Percentiles rank a stretch among this genome's conserved stretches.
Conservation (phyloP, 768 basidiomycete genomes). For the Leccinum longicurvipes region DNA sequence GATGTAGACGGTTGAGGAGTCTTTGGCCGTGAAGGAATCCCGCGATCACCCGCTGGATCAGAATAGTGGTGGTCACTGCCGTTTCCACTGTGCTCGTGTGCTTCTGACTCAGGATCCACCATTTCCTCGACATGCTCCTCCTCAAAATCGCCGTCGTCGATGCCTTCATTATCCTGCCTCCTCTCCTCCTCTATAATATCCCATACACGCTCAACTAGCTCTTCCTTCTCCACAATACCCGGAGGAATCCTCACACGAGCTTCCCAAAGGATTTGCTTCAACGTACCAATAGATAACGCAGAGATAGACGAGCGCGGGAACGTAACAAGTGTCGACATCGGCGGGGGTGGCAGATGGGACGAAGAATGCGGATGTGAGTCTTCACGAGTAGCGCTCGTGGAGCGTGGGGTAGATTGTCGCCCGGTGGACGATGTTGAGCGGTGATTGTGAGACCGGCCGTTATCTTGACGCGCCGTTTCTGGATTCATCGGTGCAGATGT, state of each 20-base stretch:
- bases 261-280: conserved; percentile 77
- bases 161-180: conserved; percentile 46
- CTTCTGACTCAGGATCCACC: conserved; percentile 18
- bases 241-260: conserved; percentile 64
- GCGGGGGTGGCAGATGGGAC: conserved; percentile 40
- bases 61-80: conserved; percentile 5
- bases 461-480: conserved; percentile 2
- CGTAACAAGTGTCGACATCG: conserved; percentile 61
- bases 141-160: conserved; percentile 4
- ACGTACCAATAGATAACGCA: conserved; percentile 59
- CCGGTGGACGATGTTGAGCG: conserved; percentile 22
- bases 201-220: conserved; percentile 71
- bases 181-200: conserved; percentile 62
- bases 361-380: conserved; percentile 32
- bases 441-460: conserved; percentile 1
- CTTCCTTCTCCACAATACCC: conserved; percentile 76
- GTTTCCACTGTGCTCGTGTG: conserved; percentile 4
- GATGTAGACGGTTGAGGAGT: conserved; percentile 15
- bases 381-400: conserved; percentile 6
- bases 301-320: conserved; percentile 57
- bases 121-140: conserved; percentile 16
- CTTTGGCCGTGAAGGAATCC: conserved; percentile 4
- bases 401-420: conserved; percentile 6
- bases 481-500: conserved; percentile 21
- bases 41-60: background rate